phyloP scores from a whole-genome alignment of 192 early-diverging fungal genomes.

The Backusella luteola region DNA sequence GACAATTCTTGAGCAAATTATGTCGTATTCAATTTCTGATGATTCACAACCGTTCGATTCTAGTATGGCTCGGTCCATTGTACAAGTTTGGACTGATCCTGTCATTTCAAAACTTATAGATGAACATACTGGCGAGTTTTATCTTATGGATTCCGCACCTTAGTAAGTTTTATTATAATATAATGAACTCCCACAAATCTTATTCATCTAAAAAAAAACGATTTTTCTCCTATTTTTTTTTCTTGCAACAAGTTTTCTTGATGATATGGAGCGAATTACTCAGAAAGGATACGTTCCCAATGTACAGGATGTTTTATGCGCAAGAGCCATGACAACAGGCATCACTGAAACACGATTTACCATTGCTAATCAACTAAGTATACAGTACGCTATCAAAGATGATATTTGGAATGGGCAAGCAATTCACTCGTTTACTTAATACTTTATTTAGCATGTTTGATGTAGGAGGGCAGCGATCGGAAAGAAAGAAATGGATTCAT shows the following conservation, averaged over 20 bases:
- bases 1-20: constrained; percentile 28
- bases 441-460: constrained; percentile 62
- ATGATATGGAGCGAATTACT: constrained; percentile 85
- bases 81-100: constrained; percentile 63
- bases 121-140: constrained; percentile 63
- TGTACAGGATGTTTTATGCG: constrained; percentile 90
- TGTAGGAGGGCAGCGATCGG: constrained; percentile 71
- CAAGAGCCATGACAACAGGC: constrained; percentile 95
- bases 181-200: neutral
- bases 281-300: constrained; percentile 82
- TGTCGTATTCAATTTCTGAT: constrained; percentile 51
- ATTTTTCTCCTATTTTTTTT: constrained; percentile 23
- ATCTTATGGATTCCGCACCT: constrained; percentile 82
- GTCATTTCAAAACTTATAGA: constrained; percentile 55
- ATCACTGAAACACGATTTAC: constrained; percentile 92
- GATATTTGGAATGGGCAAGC: neutral
- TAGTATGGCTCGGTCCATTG: constrained; percentile 67
- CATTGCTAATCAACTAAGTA: constrained; percentile 88
- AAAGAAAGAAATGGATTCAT: constrained; percentile 75
- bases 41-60: constrained; percentile 56
- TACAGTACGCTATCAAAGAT: constrained; percentile 64
- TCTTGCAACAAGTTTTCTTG: constrained; percentile 73
- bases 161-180: constrained; percentile 59
- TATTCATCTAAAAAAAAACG: neutral
- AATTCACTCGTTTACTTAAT: neutral